Evolutionary conservation across 306 rosid genomes (phyloP).

Genomic region (Medicago lupulina): DNA sequence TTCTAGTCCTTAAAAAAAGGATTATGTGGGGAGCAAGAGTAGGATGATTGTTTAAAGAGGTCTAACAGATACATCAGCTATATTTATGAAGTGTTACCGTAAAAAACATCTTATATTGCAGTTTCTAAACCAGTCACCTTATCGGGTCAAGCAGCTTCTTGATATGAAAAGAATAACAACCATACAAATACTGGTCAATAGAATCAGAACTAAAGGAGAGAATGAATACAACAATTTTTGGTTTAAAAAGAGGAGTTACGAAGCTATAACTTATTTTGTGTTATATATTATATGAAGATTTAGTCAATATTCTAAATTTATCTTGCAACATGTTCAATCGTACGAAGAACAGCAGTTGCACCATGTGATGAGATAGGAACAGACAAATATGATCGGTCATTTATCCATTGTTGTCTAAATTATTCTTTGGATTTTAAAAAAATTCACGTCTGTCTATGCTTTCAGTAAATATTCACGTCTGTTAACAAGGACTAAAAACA

Average conservation of each 20-base stretch:
- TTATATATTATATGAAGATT: neutral
- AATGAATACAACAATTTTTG: neutral
- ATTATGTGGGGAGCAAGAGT: constrained; percentile 28
- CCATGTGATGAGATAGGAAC: no score
- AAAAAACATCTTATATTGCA: neutral
- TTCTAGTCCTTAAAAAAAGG: constrained; percentile 5
- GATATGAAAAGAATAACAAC: neutral
- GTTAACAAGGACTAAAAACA: no score
- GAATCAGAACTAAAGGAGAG: neutral
- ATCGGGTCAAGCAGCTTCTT: neutral
- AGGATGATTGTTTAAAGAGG: constrained; percentile 41
- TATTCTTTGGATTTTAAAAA: no score
- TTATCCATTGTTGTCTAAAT: no score
- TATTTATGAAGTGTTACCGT: constrained; percentile 24
- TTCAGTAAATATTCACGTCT: no score
- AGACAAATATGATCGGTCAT: no score
- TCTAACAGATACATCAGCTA: constrained; percentile 29
- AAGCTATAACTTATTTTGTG: neutral
- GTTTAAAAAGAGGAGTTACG: neutral
- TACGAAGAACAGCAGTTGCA: no score
- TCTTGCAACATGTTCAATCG: no score
- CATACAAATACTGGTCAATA: neutral
- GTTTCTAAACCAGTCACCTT: constrained; percentile 12
- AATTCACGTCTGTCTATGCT: no score
- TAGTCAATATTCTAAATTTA: neutral